These are phyloP conservation scores for Mycena chlorophos DNA, from an alignment of 768 basidiomycete species.

Conservation along the genomic window DNA sequence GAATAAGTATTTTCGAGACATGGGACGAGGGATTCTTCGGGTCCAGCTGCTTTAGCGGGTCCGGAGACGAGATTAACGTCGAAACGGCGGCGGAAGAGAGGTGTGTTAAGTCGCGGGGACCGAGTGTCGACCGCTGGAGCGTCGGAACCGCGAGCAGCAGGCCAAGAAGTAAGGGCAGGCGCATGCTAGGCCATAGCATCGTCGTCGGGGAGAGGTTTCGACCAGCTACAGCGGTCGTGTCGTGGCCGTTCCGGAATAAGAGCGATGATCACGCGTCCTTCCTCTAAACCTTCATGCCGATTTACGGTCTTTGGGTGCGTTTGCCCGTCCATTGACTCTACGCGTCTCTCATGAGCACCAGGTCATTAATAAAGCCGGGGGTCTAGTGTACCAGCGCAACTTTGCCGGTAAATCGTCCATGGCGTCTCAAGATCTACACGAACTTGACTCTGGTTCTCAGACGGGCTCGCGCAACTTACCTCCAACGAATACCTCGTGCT, in stretches of 20 bases:
- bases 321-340: not conserved
- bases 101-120: slow-evolving; percentile 40
- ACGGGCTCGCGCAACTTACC: slow-evolving; percentile 86
- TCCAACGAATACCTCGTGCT: slow-evolving; percentile 95
- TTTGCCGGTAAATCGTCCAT: slow-evolving; percentile 71
- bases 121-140: slow-evolving; percentile 40
- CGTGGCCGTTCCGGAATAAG: not conserved
- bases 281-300: slow-evolving; percentile 54
- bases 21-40: slow-evolving; percentile 65
- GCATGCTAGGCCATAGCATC: slow-evolving; percentile 11
- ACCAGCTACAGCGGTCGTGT: slow-evolving; percentile 2
- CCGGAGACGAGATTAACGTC: slow-evolving; percentile 52
- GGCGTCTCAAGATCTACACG: not conserved
- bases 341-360: slow-evolving; percentile 32
- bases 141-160: slow-evolving; percentile 30
- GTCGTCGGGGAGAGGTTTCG: not conserved
- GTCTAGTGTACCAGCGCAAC: slow-evolving; percentile 89
- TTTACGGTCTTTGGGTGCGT: slow-evolving; percentile 80
- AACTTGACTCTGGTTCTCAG: slow-evolving; percentile 41
- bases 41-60: slow-evolving; percentile 71
- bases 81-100: slow-evolving; percentile 55
- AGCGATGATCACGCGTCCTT: not conserved
- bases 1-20: slow-evolving; percentile 83
- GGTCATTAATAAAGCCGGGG: slow-evolving; percentile 99
- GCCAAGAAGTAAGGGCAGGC: slow-evolving; percentile 29